Evolutionary conservation across 2,329 filamentous ascomycete genomes (phyloP).

Genomic region (Phoma sp.): DNA sequence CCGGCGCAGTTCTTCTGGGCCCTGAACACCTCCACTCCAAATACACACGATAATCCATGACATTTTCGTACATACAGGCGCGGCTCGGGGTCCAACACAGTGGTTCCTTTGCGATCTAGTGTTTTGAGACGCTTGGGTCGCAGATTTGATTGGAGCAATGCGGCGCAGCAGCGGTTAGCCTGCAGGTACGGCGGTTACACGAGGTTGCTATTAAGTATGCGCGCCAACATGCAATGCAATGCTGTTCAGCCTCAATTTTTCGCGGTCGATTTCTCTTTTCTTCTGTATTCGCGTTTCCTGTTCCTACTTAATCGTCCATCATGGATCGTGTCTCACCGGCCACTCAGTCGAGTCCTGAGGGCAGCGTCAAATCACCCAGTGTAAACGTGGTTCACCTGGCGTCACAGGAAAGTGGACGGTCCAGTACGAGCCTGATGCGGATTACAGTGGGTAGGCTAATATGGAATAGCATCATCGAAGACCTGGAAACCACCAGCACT

Average conservation of each 20-base stretch:
- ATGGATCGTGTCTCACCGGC: conserved; percentile 3
- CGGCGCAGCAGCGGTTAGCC: conserved; percentile 15
- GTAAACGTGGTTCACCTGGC: neutral
- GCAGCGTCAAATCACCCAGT: neutral
- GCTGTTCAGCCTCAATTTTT: neutral
- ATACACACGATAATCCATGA: conserved; percentile 8
- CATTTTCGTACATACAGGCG: neutral
- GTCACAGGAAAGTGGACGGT: neutral
- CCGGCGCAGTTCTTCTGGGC: neutral
- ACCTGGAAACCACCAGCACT: conserved; percentile 33
- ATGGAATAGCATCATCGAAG: neutral
- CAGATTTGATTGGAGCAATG: conserved; percentile 16
- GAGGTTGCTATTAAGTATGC: conserved; percentile 7
- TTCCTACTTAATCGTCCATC: neutral
- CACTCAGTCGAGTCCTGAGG: neutral
- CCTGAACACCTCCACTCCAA: neutral
- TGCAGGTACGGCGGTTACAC: conserved; percentile 14
- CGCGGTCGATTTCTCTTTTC: neutral
- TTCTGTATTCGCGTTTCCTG: neutral
- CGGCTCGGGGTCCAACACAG: conserved; percentile 8
- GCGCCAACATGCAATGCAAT: conserved; percentile 4
- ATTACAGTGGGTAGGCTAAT: neutral
- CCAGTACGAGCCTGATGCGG: neutral
- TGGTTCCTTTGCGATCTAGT: conserved; percentile 1
- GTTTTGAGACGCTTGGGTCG: neutral